Evolutionary conservation across 1,139 yeast species (phyloP), one percentile per base, ranked within the genome.

Genomic region (Blastobotrys proliferans): DNA sequence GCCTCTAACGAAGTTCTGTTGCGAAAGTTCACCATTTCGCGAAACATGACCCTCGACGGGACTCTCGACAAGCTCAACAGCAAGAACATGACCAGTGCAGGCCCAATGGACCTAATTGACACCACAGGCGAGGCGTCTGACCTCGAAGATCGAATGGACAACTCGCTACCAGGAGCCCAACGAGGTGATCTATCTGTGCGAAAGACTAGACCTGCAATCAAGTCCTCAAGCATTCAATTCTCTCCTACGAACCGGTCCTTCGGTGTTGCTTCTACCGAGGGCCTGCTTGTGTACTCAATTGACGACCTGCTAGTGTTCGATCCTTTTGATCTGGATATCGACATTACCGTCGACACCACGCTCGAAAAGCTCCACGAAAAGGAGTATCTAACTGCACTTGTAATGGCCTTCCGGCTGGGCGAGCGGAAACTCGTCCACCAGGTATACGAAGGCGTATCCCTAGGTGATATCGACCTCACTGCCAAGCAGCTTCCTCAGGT

Each of bases 241-340:
- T 85, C 96, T 2, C 98, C 98, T 20, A 83, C 97, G 0, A 84
- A 95, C 6, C 74, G 84, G 34, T 80, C 95, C 22, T 94, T 94
- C 70, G 94, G 95, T 1, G 96, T 95, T 24, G 94, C 97, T 0
- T 81, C 96, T 0, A 92, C 98, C 0, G 98, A 92, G 63, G 99
- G 99, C 6, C 69, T 94, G 40, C 68, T 90, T 47, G 71, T 92
- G 2, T 92, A 79, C 61, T 82, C 95, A 1, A 77, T 88, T 31
- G 95, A 90, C 61, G 81, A 81, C 46, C 70, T 76, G 13, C 68
- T 86, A 38, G 68, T 80, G 36, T 94, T 92, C 59, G 99, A 92
- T 69, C 98, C 99, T 34, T 87, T 86, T 62, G 97, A 94, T 62
- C 74, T 92, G 58, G 98, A 92, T 60, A 72, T 90, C 38, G 98